Conservation (phyloP, 352 stramenopile species). For the Phytophthora megakarya region DNA sequence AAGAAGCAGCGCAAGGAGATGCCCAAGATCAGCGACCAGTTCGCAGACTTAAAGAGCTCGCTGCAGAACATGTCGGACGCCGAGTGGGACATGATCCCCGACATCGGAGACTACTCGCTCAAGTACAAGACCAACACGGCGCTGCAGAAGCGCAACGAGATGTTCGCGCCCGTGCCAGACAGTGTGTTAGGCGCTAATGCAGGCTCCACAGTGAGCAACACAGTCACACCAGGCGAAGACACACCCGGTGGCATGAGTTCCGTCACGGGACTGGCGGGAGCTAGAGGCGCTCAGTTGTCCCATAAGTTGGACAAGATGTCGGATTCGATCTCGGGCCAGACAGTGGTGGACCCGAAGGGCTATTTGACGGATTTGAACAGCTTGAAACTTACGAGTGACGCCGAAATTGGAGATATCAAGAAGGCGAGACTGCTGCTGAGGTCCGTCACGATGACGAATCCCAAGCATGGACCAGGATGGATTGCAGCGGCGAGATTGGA, state of each 20-base stretch:
- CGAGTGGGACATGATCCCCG: slow-evolving; percentile 96
- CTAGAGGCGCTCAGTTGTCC: slow-evolving; percentile 93
- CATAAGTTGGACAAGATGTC: slow-evolving; percentile 98
- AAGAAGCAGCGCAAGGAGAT: slow-evolving; percentile 87
- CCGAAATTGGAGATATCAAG: slow-evolving; percentile 98
- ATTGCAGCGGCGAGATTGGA: slow-evolving; percentile 98
- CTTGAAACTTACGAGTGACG: slow-evolving; percentile 92
- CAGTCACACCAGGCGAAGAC: slow-evolving; percentile 58
- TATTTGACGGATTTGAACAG: slow-evolving; percentile 98
- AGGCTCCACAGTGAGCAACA: slow-evolving; percentile 47
- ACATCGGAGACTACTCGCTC: slow-evolving; percentile 97
- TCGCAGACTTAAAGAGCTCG: slow-evolving; percentile 96
- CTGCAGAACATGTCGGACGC: slow-evolving; percentile 91
- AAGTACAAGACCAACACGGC: slow-evolving; percentile 91
- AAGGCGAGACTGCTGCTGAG: slow-evolving; percentile 97
- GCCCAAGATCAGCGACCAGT: slow-evolving; percentile 97
- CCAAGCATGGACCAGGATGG: slow-evolving; percentile 98
- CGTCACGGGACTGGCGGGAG: slow-evolving; percentile 91
- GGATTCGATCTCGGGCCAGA: slow-evolving; percentile 96
- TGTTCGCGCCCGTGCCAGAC: slow-evolving; percentile 96
- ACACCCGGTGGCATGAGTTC: slow-evolving; percentile 71
- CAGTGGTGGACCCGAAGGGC: slow-evolving; percentile 96
- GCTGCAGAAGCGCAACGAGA: slow-evolving; percentile 92
- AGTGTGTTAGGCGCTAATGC: slow-evolving; percentile 83
- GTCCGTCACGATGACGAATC: slow-evolving; percentile 98